Base-by-base conservation (phyloP, 306 rosid species). In the Sechiopsis laciniata region DNA sequence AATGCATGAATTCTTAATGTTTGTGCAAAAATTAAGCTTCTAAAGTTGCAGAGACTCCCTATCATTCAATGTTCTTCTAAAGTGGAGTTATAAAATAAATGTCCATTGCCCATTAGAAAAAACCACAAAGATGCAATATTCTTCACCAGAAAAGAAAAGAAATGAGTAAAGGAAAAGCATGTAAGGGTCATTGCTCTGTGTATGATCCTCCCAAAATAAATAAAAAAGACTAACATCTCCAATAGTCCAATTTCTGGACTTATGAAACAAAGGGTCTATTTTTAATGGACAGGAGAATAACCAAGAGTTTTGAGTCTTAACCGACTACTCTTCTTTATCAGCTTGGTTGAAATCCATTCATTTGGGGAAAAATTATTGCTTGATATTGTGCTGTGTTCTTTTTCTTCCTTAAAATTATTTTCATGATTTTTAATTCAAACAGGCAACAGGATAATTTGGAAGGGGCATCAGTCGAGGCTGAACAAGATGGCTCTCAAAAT, bases 401-500 rank as follows among this genome's bases (percentile, higher is more conserved):
- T 17, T 29, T 73, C 29, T n/a, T 68, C 58, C 53, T 40, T 59
- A 55, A 24, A 6, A 45, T 9, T 14, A 50, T 51, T 63, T 50
- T 73, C 16, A 2, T 40, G 9, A 17, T 4, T 21, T 51, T 65
- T 14, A 3, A 69, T 46, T 71, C 58, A 76, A 79, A 54, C 87
- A 94, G 99, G 79, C 89, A 90, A 81, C 86, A 85, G 65, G 96
- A 91, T 77, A 85, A 83, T 57, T 78, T 80, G 32, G 95, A 89
- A 76, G 88, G 90, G 69, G 68, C 78, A 55, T 69, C 92, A n/a
- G 73, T 10, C 60, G 89, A 72, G 73, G 79, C 81, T 14, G 87
- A 85, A 73, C 87, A 77, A 76, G 77, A 78, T 83, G 85, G 88
- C 65, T 80, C 84, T 29, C 50, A 40, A 48, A 57, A 75, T 17